phyloP scores from a whole-genome alignment of 768 basidiomycete species.

The Pleurotus ostreatus region DNA sequence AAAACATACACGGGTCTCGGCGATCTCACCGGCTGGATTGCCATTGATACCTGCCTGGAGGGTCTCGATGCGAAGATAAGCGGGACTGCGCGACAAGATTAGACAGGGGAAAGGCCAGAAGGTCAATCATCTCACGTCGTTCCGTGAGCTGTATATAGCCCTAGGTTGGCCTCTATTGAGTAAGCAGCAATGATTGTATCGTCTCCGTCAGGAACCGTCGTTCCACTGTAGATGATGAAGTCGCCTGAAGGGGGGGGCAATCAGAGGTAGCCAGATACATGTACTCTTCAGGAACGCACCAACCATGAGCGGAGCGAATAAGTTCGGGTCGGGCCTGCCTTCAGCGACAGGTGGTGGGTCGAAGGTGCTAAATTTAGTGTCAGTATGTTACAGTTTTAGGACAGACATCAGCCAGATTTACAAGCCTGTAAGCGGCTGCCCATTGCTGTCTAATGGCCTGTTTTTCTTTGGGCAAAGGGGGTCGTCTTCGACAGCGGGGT shows the following conservation, averaged over 20 bases:
- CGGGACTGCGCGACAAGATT: constrained; percentile 7
- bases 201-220: constrained; percentile 8
- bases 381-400: neutral
- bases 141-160: constrained; percentile 15
- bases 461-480: constrained; percentile 14
- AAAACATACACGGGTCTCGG: constrained; percentile 12
- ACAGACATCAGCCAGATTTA: constrained; percentile 1
- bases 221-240: constrained; percentile 18
- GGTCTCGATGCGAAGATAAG: constrained; percentile 11
- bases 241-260: constrained; percentile 12
- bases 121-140: constrained; percentile 10
- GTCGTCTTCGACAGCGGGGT: constrained; percentile 13
- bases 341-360: constrained; percentile 12
- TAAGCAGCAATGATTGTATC: constrained; percentile 13
- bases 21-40: constrained; percentile 15
- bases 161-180: constrained; percentile 15
- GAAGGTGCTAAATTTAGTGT: constrained; percentile 12
- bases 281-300: neutral
- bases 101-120: neutral
- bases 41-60: constrained; percentile 15
- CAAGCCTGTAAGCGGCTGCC: constrained; percentile 12
- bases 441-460: constrained; percentile 10
- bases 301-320: constrained; percentile 14
- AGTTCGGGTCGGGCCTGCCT: constrained; percentile 13
- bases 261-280: neutral